Evolutionary conservation across 352 stramenopile species (phyloP).

Genomic region (Globisporangium emineosum): DNA sequence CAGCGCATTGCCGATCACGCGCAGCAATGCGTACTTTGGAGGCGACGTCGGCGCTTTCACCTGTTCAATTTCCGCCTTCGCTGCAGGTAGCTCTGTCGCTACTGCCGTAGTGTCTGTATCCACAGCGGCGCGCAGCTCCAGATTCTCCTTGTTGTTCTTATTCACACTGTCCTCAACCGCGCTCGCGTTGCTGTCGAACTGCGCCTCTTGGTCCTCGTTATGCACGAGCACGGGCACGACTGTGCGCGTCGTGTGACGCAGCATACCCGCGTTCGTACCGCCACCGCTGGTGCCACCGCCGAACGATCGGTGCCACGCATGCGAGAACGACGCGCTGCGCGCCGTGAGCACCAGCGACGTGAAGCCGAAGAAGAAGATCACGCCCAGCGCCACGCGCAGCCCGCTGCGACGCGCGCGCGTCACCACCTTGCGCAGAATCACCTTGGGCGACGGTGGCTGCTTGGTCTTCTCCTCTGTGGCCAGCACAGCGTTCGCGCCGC

Average conservation of each 20-base stretch:
- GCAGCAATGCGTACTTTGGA: constrained; percentile 33
- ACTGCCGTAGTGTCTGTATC: background rate
- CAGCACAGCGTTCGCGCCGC: background rate
- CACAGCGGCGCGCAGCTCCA: background rate
- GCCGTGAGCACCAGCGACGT: constrained; percentile 17
- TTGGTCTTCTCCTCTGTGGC: background rate
- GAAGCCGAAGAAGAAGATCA: constrained; percentile 21
- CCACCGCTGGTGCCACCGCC: background rate
- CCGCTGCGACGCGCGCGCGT: constrained; percentile 14
- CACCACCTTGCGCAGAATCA: constrained; percentile 10
- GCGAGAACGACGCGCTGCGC: constrained; percentile 13
- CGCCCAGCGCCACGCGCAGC: constrained; percentile 9
- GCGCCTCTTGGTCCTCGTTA: constrained; percentile 5
- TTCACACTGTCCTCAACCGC: background rate
- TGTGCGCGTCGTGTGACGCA: constrained; percentile 15
- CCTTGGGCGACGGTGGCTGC: constrained; percentile 5
- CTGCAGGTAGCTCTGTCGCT: background rate
- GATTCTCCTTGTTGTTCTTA: background rate
- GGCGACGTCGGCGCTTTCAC: background rate
- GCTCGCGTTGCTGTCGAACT: constrained; percentile 16
- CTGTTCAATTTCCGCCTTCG: background rate
- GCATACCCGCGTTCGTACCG: background rate
- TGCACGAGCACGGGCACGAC: constrained; percentile 18
- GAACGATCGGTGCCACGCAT: constrained; percentile 10
- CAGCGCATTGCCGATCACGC: constrained; percentile 47